phyloP scores from a whole-genome alignment of 2,329 filamentous ascomycete genomes.

The Gaeumannomyces sp. region DNA sequence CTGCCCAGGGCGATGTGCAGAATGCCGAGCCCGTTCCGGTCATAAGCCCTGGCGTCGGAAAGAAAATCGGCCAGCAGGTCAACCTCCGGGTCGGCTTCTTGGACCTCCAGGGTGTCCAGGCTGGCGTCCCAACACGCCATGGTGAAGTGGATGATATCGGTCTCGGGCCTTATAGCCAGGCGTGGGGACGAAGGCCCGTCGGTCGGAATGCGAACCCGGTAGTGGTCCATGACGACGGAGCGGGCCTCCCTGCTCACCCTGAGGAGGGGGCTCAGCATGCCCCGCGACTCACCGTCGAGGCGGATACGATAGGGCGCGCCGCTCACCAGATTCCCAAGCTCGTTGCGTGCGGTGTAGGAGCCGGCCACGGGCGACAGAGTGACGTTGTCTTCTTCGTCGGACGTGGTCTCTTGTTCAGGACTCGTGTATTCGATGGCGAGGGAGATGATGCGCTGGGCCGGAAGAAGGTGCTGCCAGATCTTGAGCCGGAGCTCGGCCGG shows the following conservation, averaged over 20 bases:
- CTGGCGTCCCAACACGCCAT: background rate
- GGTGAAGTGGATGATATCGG: background rate
- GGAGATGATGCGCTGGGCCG: background rate
- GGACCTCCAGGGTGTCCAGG: background rate
- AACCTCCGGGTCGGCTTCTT: background rate
- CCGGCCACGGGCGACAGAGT: background rate
- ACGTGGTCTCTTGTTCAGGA: background rate
- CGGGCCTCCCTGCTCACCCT: background rate
- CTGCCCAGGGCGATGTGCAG: slow-evolving; percentile 2
- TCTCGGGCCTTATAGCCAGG: background rate
- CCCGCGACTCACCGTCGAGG: background rate
- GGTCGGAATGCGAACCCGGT: background rate
- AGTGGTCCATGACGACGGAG: background rate
- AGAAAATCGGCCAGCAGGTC: slow-evolving; percentile 1
- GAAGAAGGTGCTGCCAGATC: slow-evolving; percentile 14
- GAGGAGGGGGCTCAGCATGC: background rate
- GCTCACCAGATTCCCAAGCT: background rate
- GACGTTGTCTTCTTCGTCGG: too few relatives aligned
- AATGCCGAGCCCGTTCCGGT: background rate
- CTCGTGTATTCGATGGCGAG: background rate
- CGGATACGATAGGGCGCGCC: slow-evolving; percentile 4
- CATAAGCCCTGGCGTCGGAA: slow-evolving; percentile 1
- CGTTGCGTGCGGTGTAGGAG: background rate
- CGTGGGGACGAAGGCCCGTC: background rate
- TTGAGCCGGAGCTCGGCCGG: slow-evolving; percentile 18